Percentiles rank a stretch among this genome's conserved stretches.
phyloP scores from a whole-genome alignment of 148 eudicot species.

The Spergularia marina region DNA sequence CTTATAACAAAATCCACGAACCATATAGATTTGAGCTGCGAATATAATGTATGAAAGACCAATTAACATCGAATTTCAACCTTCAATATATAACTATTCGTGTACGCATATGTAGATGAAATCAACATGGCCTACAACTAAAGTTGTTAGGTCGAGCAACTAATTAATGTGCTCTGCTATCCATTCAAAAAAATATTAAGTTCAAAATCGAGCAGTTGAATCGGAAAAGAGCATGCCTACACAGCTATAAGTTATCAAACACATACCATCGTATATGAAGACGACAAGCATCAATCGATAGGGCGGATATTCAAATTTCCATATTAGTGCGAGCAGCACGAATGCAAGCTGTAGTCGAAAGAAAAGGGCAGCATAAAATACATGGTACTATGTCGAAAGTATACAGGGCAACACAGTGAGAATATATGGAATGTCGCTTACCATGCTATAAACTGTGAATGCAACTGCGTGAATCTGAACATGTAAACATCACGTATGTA shows the following conservation, averaged over 20 bases:
- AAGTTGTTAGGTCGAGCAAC: no score
- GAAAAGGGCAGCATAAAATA: neutral
- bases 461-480: constrained; percentile 88
- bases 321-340: constrained; percentile 81
- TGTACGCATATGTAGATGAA: no score
- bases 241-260: neutral
- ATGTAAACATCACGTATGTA: neutral
- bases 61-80: no score
- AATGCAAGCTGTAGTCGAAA: constrained; percentile 70
- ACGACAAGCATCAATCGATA: constrained; percentile 92
- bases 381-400: neutral
- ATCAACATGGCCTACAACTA: no score
- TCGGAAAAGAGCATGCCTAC: no score
- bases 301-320: constrained; percentile 92
- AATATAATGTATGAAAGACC: neutral
- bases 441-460: constrained; percentile 90
- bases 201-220: no score
- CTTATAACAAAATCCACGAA: constrained; percentile 26
- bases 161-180: no score
- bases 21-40: neutral
- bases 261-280: constrained; percentile 81
- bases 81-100: no score
- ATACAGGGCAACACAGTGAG: no score
- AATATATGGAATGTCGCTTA: constrained; percentile 31
- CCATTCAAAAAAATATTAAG: no score